Percentiles rank a stretch among this genome's conserved stretches.
These are phyloP conservation scores for Trametes sp. DNA, from an alignment of 1,284 basidiomycete genomes.

Conservation along the genomic window DNA sequence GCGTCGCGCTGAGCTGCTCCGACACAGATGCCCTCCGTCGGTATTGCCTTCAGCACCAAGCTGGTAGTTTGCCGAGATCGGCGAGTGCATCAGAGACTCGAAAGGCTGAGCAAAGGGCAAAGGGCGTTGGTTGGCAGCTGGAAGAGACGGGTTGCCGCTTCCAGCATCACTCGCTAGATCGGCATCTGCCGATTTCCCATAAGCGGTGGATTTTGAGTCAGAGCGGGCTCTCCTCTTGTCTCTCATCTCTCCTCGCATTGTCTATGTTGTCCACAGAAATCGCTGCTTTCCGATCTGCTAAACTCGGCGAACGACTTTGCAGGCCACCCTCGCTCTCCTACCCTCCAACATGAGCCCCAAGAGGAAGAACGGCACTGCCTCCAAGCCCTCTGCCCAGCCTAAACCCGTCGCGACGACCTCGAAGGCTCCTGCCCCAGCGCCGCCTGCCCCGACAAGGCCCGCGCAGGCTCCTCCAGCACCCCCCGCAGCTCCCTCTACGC, in stretches of 20 bases:
- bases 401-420: slow-evolving; percentile 12
- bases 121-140: background rate
- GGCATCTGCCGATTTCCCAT: slow-evolving; percentile 27
- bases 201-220: slow-evolving; percentile 31
- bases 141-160: slow-evolving; percentile 7
- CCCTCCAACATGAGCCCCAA: slow-evolving; percentile 32
- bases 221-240: slow-evolving; percentile 3
- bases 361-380: slow-evolving; percentile 21
- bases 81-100: too few relatives aligned
- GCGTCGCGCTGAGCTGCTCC: too few relatives aligned
- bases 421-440: background rate
- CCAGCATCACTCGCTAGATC: slow-evolving; percentile 17
- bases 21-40: too few relatives aligned
- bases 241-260: slow-evolving; percentile 19
- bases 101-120: too few relatives aligned
- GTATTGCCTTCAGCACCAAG: too few relatives aligned
- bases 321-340: slow-evolving; percentile 19
- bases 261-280: slow-evolving; percentile 33
- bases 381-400: slow-evolving; percentile 30
- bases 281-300: slow-evolving; percentile 28
- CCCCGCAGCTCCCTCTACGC: slow-evolving; percentile 15
- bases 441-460: slow-evolving; percentile 7
- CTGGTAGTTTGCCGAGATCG: too few relatives aligned
- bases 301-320: slow-evolving; percentile 27
- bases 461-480: slow-evolving; percentile 19